Evolutionary conservation across 140 eudicot species (phyloP), one percentile per base, ranked within the genome.

Genomic region (Bidens hawaiensis): DNA sequence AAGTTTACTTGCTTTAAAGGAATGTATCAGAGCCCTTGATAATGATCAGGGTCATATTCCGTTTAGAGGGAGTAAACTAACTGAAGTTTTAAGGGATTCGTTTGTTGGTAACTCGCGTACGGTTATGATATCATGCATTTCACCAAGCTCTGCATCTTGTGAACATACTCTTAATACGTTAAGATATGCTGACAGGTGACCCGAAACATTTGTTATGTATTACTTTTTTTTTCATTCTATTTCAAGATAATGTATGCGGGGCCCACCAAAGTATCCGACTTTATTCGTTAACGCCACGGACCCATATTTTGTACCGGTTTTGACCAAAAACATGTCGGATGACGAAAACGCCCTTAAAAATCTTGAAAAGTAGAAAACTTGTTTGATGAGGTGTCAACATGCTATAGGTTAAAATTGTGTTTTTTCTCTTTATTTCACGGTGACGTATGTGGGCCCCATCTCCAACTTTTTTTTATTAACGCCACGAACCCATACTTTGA

Each of bases 71-170:
- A 86, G 95, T 77, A 86, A 86, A 50, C 68, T 86, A 33, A 86
- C 95, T 3, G 90, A 86, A 77, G 95, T 86, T 60, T 76, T 86
- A 18, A 68, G 90, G 68, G 95, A 86, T 64, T 86, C 95, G 1
- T 86, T 86, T 42, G 85, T 82, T 61, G 95, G 95, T 33, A 76
- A 86, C 73, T 86, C 95, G 0, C 82, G 86, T 28, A 86, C 95
- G 14, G 95, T 82, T 69, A 86, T 86, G 95, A 86, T 86, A 46
- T 82, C 95, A 38, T 86, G 87, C 79, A 82, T 86, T 75, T 86
- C 95, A 10, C 95, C 95, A 31, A 80, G 79, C 70, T 74, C 95
- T 2, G 95, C 90, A 34, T 86, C 95, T 21, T 82, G 90, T 56
- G 95, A 86, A 75, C 95, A 86, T 47, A 86, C 87, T 61, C 79